These are phyloP conservation scores for Amoebophrya sp. DNA, from an alignment of 169 alveolate species.

Conservation along the genomic window DNA sequence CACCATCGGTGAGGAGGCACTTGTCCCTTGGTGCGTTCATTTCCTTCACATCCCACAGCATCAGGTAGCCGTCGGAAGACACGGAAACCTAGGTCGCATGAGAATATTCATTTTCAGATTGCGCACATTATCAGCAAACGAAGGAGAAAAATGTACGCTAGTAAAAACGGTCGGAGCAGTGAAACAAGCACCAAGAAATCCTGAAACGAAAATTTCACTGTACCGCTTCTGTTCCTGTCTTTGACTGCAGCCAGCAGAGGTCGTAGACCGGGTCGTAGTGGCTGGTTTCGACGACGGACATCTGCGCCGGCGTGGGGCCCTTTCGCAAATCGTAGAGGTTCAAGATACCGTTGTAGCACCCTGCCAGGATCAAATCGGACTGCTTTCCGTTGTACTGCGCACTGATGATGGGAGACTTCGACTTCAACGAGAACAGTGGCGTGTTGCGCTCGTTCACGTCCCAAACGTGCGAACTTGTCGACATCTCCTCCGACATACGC, in stretches of 20 bases:
- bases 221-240: conserved; percentile 25
- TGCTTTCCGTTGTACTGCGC: conserved; percentile 72
- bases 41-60: conserved; percentile 11
- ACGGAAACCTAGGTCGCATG: background rate
- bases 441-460: conserved; percentile 72
- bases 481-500: conserved; percentile 80
- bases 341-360: conserved; percentile 80
- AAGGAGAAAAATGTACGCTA: no score
- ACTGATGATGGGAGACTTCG: conserved; percentile 59
- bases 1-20: conserved; percentile 4
- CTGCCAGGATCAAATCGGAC: conserved; percentile 76
- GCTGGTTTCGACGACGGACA: conserved; percentile 68
- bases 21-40: background rate
- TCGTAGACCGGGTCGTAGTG: conserved; percentile 87
- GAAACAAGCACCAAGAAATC: no score
- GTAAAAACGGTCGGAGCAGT: no score
- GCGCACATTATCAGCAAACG: no score
- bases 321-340: conserved; percentile 73
- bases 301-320: conserved; percentile 65
- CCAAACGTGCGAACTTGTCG: conserved; percentile 79
- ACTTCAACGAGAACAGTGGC: conserved; percentile 56
- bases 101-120: background rate
- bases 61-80: background rate
- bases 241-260: conserved; percentile 65
- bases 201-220: no score